phyloP scores from a whole-genome alignment of 2,329 filamentous ascomycete genomes.

The Pseudofabraea citricarpa region DNA sequence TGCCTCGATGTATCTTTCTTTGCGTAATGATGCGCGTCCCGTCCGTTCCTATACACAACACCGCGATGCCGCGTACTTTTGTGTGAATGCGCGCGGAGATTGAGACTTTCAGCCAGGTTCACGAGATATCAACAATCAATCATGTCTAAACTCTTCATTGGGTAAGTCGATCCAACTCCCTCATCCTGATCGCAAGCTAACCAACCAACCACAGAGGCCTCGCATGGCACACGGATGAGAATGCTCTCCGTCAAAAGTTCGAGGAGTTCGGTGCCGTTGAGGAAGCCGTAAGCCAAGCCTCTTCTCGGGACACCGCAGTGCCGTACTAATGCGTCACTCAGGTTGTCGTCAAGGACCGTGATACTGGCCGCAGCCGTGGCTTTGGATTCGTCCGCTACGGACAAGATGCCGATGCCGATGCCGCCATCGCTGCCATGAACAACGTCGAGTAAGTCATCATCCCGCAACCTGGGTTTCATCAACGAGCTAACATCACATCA shows the following conservation, averaged over 20 bases:
- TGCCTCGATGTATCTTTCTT: conserved; percentile 32
- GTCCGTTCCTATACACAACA: conserved; percentile 25
- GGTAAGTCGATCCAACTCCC: conserved; percentile 52
- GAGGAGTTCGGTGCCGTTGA: conserved; percentile 86
- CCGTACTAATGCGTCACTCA: conserved; percentile 34
- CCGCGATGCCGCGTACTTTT: conserved; percentile 26
- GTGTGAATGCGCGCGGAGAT: conserved; percentile 31
- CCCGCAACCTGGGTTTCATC: conserved; percentile 4
- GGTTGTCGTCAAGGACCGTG: conserved; percentile 97
- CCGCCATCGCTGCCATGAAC: conserved; percentile 76
- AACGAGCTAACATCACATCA: conserved; percentile 11
- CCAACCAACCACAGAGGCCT: conserved; percentile 65
- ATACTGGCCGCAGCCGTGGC: conserved; percentile 92
- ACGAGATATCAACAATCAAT: conserved; percentile 25
- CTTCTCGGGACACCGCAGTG: conserved; percentile 1
- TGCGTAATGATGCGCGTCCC: conserved; percentile 25
- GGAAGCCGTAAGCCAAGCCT: conserved; percentile 73
- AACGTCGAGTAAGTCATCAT: conserved; percentile 70
- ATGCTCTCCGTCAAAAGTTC: conserved; percentile 82
- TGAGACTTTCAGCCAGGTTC: conserved; percentile 32
- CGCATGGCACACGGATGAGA: conserved; percentile 96
- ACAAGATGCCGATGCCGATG: conserved; percentile 69
- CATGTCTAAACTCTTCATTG: conserved; percentile 95
- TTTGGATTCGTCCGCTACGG: conserved; percentile 95
- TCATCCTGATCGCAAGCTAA: not conserved